Conservation (phyloP, 345 rosid genomes). For the Euphorbia tirucalli region DNA sequence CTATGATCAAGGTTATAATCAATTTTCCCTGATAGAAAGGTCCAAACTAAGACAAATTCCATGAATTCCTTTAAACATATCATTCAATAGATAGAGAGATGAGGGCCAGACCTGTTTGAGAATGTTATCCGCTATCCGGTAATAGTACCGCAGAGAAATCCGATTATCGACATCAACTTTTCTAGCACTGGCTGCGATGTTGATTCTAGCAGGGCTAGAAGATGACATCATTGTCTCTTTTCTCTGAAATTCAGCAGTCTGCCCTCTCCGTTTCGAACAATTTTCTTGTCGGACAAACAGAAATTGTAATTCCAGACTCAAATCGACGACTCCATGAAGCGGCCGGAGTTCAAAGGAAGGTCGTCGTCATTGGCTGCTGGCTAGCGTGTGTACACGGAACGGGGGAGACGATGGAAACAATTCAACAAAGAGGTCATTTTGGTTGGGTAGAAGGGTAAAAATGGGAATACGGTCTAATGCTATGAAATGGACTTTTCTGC, state of each 20-base stretch:
- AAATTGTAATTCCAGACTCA: not conserved
- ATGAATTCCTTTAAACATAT: not conserved
- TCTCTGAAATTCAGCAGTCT: slow-evolving; percentile 9
- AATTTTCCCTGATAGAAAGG: not conserved
- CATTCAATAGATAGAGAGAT: not conserved
- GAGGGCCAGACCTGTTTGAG: slow-evolving; percentile 66
- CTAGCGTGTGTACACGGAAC: slow-evolving; percentile 1
- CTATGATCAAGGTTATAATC: slow-evolving; percentile 3
- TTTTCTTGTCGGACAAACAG: slow-evolving; percentile 25
- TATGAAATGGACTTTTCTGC: not conserved
- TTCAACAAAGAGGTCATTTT: slow-evolving; percentile 23
- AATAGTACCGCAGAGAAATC: slow-evolving; percentile 73
- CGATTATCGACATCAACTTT: slow-evolving; percentile 78
- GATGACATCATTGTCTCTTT: slow-evolving; percentile 44
- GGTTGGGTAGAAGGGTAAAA: slow-evolving; percentile 22
- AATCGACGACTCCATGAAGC: slow-evolving; percentile 14
- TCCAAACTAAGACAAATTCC: not conserved
- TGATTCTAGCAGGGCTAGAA: slow-evolving; percentile 39
- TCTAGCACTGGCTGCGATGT: slow-evolving; percentile 71
- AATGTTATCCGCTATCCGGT: slow-evolving; percentile 85
- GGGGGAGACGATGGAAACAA: not conserved
- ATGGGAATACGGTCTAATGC: slow-evolving; percentile 4
- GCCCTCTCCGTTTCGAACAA: not conserved
- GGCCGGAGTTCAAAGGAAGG: slow-evolving; percentile 8
- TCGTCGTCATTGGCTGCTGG: slow-evolving; percentile 36